phyloP scores from a whole-genome alignment of 2,329 filamentous ascomycete genomes.

The Coleophoma cylindrospora region DNA sequence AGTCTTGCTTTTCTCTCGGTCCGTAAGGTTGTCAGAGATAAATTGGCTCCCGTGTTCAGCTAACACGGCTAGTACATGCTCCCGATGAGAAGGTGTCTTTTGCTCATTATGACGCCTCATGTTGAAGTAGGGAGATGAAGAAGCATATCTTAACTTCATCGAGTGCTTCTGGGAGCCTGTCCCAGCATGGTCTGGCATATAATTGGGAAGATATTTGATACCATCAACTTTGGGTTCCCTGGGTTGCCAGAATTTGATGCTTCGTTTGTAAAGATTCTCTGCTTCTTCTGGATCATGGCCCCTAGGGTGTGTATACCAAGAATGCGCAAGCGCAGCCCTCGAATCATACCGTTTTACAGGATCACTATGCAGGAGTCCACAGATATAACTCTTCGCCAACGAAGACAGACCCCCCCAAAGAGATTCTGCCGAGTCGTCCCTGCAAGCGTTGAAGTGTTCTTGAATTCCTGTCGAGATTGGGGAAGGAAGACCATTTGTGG shows the following conservation, averaged over 20 bases:
- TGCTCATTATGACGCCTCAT: conserved; percentile 18
- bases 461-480: conserved; percentile 3
- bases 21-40: background rate
- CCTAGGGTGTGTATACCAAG: conserved; percentile 27
- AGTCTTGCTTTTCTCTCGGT: background rate
- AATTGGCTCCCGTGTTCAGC: conserved; percentile 15
- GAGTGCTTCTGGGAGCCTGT: background rate
- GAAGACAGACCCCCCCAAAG: conserved; percentile 14
- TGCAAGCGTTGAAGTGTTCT: background rate
- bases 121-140: conserved; percentile 21
- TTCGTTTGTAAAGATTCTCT: conserved; percentile 17
- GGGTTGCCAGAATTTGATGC: conserved; percentile 20
- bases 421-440: background rate
- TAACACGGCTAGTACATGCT: conserved; percentile 15
- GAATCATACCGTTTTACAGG: conserved; percentile 29
- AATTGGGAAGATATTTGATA: conserved; percentile 16
- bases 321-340: conserved; percentile 25
- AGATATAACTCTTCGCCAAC: conserved; percentile 27
- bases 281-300: conserved; percentile 15
- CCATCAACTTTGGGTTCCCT: conserved; percentile 11
- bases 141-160: conserved; percentile 17
- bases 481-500: too few species aligned
- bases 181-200: background rate
- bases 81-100: conserved; percentile 12
- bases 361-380: conserved; percentile 27